Evolutionary conservation across 441 rosid species (phyloP).

Genomic region (Gossypium lobatum): DNA sequence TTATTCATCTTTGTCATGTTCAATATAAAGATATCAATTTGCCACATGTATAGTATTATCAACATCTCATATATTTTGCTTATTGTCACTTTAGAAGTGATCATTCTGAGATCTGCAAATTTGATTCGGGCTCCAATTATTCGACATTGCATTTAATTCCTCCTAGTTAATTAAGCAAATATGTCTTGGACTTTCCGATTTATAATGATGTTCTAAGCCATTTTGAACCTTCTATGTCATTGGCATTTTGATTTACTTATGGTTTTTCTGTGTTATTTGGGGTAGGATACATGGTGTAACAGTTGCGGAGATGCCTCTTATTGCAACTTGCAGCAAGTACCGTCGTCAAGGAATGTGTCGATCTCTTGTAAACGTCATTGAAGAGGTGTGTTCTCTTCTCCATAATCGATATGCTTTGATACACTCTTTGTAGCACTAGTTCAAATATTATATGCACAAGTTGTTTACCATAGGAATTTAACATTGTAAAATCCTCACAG

Average conservation of each 20-base stretch:
- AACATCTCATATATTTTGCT: no score
- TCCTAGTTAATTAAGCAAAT: background rate
- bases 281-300: conserved; percentile 72
- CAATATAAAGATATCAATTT: no score
- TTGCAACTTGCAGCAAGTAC: conserved; percentile 89
- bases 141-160: background rate
- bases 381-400: conserved; percentile 49
- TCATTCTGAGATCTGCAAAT: no score
- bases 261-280: background rate
- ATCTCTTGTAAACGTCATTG: conserved; percentile 65
- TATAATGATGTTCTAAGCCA: background rate
- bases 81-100: no score
- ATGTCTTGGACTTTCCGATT: background rate
- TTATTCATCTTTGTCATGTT: no score
- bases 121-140: no score
- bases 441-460: background rate
- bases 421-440: background rate
- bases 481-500: background rate
- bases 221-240: background rate
- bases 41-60: no score
- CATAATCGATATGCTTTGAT: background rate
- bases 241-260: background rate
- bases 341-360: conserved; percentile 96
- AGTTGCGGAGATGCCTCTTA: conserved; percentile 96
- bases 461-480: background rate